A percentile compares a stretch with the other conserved stretches of the same genome.
Evolutionary conservation across 129 eudicot genomes (phyloP).

Genomic region (Saussurea involucrata): DNA sequence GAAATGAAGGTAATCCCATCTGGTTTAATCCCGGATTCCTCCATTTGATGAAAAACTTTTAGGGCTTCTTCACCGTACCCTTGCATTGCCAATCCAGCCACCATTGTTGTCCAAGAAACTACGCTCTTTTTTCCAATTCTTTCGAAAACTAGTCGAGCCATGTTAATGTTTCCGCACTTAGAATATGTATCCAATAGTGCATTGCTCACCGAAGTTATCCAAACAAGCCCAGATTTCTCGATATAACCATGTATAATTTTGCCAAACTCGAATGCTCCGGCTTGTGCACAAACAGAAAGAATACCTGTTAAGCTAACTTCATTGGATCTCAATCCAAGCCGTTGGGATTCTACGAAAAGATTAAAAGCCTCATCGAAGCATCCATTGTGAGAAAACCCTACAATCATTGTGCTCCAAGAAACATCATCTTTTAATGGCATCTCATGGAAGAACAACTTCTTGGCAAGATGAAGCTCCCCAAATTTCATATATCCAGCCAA

Average conservation of each 20-base stretch:
- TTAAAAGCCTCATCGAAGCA: slow-evolving; percentile 39
- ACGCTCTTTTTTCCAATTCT: slow-evolving; percentile 29
- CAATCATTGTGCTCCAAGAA: slow-evolving; percentile 44
- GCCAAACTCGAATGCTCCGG: slow-evolving; percentile 38
- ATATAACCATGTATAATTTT: slow-evolving; percentile 22
- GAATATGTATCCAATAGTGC: slow-evolving; percentile 36
- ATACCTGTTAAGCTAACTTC: slow-evolving; percentile 41
- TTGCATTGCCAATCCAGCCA: slow-evolving; percentile 50
- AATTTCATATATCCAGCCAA: slow-evolving; percentile 31
- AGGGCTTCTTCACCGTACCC: slow-evolving; percentile 39
- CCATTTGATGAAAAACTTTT: slow-evolving; percentile 31
- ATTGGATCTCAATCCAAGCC: slow-evolving; percentile 23
- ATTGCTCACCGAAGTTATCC: slow-evolving; percentile 25
- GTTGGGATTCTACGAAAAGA: slow-evolving; percentile 18
- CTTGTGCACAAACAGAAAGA: slow-evolving; percentile 41
- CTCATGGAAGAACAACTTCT: slow-evolving; percentile 21
- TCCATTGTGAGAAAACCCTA: slow-evolving; percentile 39
- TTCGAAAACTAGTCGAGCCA: slow-evolving; percentile 37
- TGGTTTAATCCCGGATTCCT: slow-evolving; percentile 35
- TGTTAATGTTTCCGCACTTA: slow-evolving; percentile 34
- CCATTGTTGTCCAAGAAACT: slow-evolving; percentile 48
- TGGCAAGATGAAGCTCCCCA: slow-evolving; percentile 27
- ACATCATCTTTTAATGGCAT: slow-evolving; percentile 31
- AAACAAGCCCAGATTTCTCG: slow-evolving; percentile 30
- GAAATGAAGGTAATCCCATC: slow-evolving; percentile 35